Evolutionary conservation across 2,329 filamentous ascomycete species (phyloP), one percentile per base, ranked within the genome.

Genomic region (Aspergillus tubingensis): DNA sequence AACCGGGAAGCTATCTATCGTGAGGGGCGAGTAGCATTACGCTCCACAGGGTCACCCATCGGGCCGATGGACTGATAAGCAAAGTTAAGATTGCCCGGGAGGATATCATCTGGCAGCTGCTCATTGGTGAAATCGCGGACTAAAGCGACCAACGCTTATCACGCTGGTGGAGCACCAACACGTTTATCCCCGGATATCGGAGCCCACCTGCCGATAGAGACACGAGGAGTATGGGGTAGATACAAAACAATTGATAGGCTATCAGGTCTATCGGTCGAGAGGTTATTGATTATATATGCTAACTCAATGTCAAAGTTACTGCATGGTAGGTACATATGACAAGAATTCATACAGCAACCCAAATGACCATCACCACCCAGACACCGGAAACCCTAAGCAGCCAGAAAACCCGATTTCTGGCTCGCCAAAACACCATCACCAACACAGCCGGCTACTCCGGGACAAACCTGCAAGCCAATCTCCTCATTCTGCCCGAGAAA

Each of bases 391-490:
- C 44, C 19, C n/a, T 41, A 49, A 23, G 13, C 62, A 65, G 64
- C 8, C 68, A 70, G 21, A 70, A 78, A 32, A 76, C 78, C 65
- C 82, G 79, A 59, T 76, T 80, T 32, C 80, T 75, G 43, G 79
- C 77, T 66, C 81, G 78, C 60, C 67, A 69, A 48, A 78, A 78
- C 63, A 65, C 66, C 15, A 70, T 81, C 39, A 77, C 74, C 48
- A 73, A 72, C 36, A 88, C 85, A 1, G 80, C 84, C 0, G 84
- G 85, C 11, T 74, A 86, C 2, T 83, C 85, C 83, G 0, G 79
- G 77, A 11, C 80, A 83, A 36, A 36, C 66, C 74, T 88, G 13
- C 86, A 88, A 77, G 85, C 86, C 41, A 89, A 89, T 65, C 77
- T 89, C 39, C 79, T 89, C 41, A 78, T 88, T 10, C 77, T 89